Base-by-base conservation (phyloP, 2,329 filamentous ascomycete species). In the Aspergillus candidus region DNA sequence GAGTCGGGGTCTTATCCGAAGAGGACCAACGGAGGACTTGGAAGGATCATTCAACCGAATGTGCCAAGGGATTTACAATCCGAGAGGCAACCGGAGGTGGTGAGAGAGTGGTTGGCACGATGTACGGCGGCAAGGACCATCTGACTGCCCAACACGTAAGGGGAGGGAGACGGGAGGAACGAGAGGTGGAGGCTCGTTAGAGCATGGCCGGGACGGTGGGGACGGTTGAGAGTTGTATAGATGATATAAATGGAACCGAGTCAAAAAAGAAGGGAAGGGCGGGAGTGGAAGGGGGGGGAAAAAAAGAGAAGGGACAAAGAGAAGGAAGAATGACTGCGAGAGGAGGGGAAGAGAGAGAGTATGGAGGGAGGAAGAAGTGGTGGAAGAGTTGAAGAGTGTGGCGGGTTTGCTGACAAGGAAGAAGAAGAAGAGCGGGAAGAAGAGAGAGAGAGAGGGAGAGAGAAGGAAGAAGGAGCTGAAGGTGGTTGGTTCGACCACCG, bases 321-420 rank as follows among this genome's bases (percentile, higher is more conserved):
- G 32, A 40, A 53, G 49, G 54, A 52, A 50, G 43, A 22, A 48
- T 41, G 43, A 38, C 51, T 45, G 48, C 38, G 42, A 47, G 47
- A 46, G 52, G 47, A 46, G 55, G 41, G 51, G 35, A 32, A 38
- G 18, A 32, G 38, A 39, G 40, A 37, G 39, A 41, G n/a, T n/a
- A n/a, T n/a, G n/a, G n/a, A n/a, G n/a, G n/a, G 31, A 32, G 37
- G 41, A 35, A 32, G 36, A 33, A 14, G 18, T 13, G n/a, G 29
- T 12, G 37, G n/a, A 39, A 30, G 37, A 11, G 12, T 14, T 22
- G 12, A 47, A 48, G 37, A 35, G 39, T 38, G 52, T 50, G 52
- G 53, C 51, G 53, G 50, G 53, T 40, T 55, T 57, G 58, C 58
- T 61, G 59, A 61, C 57, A 56, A 60, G 58, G 57, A 56, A 49